Base-by-base conservation (phyloP, 2,329 filamentous ascomycete genomes). In the Rugonectria rugulosa region DNA sequence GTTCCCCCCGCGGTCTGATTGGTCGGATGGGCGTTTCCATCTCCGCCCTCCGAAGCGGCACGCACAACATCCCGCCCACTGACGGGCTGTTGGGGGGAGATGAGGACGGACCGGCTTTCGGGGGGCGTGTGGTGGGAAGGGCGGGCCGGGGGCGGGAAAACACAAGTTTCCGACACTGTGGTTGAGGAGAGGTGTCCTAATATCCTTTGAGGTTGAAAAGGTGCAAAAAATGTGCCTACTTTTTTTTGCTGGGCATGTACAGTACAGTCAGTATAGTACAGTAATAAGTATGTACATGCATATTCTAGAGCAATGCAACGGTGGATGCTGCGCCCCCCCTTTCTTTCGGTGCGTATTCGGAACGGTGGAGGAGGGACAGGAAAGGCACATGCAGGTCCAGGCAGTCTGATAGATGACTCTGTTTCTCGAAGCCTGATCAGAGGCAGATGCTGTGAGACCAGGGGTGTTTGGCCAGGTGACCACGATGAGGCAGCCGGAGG, bases 91-190 rank as follows among this genome's bases (percentile, higher is more conserved):
- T 29, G 37, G 19, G 19, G 32, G 17, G 27, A 23, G 19, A 32
- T 19, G 29, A n/a, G 27, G 29, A 46, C 46, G 34, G 46, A 49
- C 24, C 36, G 36, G 19, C 45, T 29, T n/a, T 49, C 34, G 36
- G 45, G n/a, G 15, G 24, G 47, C 12, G n/a, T 6, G 12, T 6
- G 14, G 19, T 36, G 19, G 36, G 6, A 10, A n/a, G 23, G 27
- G 20, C 19, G 21, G 15, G 8, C 48, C 48, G 54, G 54, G 48
- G 54, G 15, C 53, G 53, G 48, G 44, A 38, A 53, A 53, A 52
- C 42, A n/a, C 19, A 5, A 21, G 12, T n/a, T 42, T 48, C 48
- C 42, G 53, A 37, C 12, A 11, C n/a, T 6, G 6, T 11, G 29
- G 29, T 32, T 32, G 29, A 32, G 29, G n/a, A n/a, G n/a, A n/a